phyloP scores from a whole-genome alignment of 2,329 filamentous ascomycete genomes.

The Colletotrichum sp. region DNA sequence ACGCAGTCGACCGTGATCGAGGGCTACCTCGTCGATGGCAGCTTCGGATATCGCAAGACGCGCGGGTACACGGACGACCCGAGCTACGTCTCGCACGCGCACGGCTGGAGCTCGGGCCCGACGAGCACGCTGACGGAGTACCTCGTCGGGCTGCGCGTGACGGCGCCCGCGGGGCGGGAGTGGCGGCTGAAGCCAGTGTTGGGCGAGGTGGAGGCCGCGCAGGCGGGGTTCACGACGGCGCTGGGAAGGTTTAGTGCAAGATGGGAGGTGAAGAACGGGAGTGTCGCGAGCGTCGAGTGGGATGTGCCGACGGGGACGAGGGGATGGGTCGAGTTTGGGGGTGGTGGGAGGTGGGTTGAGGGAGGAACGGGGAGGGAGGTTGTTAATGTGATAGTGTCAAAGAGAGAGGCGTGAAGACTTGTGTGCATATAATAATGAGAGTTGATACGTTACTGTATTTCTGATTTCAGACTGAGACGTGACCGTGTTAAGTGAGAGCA shows the following conservation, averaged over 20 bases:
- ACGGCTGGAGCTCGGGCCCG: conserved; percentile 55
- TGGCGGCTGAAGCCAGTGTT: conserved; percentile 18
- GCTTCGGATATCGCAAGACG: conserved; percentile 60
- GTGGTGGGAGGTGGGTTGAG: conserved; percentile 7
- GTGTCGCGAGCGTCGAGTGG: conserved; percentile 15
- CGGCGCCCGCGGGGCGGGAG: conserved; percentile 6
- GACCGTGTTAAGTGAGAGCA: not conserved
- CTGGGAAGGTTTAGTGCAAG: conserved; percentile 13
- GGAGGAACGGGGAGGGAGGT: conserved; percentile 3
- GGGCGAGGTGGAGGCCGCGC: conserved; percentile 7
- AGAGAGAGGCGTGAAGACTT: not conserved
- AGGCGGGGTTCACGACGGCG: conserved; percentile 19
- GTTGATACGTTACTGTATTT: not conserved
- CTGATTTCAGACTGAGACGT: not conserved
- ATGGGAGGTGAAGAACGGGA: not conserved
- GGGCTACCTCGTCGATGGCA: conserved; percentile 60
- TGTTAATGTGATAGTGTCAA: not conserved
- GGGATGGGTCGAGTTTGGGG: conserved; percentile 13
- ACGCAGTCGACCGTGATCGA: conserved; percentile 64
- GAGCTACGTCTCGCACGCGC: conserved; percentile 52
- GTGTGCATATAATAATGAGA: not conserved
- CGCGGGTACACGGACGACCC: conserved; percentile 56
- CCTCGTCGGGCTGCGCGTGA: conserved; percentile 42
- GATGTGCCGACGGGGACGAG: conserved; percentile 12
- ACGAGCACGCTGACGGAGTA: conserved; percentile 49